phyloP scores from a whole-genome alignment of 139 green algal genomes.

The Chlorella sp. region DNA sequence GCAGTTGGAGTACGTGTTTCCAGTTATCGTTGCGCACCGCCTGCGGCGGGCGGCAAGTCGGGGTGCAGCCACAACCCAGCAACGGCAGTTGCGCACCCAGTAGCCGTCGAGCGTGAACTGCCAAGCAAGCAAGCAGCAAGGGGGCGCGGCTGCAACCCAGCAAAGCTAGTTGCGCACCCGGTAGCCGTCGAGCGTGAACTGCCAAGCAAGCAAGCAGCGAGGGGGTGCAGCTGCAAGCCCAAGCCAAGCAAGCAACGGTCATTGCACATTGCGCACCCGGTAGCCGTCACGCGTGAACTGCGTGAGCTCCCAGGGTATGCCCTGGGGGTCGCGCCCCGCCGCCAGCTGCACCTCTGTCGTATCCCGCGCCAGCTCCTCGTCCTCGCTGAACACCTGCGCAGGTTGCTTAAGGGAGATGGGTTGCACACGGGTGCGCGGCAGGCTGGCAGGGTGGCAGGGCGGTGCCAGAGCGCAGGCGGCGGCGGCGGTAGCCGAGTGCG shows the following conservation, averaged over 20 bases:
- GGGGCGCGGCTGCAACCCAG: too few species aligned
- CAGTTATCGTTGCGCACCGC: constrained; percentile 58
- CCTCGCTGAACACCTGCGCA: constrained; percentile 40
- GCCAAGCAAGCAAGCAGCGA: background rate
- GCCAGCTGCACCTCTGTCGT: constrained; percentile 47
- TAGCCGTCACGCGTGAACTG: constrained; percentile 78
- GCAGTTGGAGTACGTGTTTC: too few species aligned
- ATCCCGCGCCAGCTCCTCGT: constrained; percentile 39
- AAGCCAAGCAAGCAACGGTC: background rate
- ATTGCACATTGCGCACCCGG: constrained; percentile 38
- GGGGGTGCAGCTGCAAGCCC: too few species aligned
- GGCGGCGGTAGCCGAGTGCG: background rate
- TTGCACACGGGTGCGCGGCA: too few species aligned
- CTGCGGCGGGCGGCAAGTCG: background rate
- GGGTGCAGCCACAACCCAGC: too few species aligned
- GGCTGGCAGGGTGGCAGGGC: background rate
- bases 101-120: background rate
- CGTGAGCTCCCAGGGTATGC: constrained; percentile 61
- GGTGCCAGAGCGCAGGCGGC: background rate
- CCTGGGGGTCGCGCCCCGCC: constrained; percentile 51
- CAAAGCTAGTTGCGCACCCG: background rate
- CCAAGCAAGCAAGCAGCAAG: background rate
- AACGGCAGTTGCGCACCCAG: background rate
- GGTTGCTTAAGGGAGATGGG: background rate
- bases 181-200: background rate